phyloP scores from a whole-genome alignment of 208 protist genomes.

The Leishmania aethiopica region DNA sequence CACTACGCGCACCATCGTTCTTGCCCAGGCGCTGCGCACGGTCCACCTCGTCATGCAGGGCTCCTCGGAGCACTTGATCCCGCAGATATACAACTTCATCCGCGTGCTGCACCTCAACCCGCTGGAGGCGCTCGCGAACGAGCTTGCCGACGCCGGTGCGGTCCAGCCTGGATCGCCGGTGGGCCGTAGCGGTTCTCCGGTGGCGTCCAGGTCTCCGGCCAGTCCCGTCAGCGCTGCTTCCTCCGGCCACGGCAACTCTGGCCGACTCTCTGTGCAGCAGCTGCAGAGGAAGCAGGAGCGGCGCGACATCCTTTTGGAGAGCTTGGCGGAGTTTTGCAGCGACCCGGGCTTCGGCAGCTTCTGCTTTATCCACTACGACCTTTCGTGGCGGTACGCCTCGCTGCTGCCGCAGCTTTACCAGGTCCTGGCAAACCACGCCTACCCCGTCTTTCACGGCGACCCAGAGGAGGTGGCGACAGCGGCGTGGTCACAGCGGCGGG shows the following conservation, averaged over 20 bases:
- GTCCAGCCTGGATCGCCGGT: conserved; percentile 10
- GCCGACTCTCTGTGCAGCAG: conserved; percentile 24
- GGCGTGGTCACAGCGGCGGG: conserved; percentile 1
- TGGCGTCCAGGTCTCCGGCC: not conserved
- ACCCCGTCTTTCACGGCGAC: conserved; percentile 13
- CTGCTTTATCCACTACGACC: conserved; percentile 89
- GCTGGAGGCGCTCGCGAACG: conserved; percentile 57
- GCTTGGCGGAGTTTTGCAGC: conserved; percentile 82
- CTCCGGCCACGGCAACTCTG: conserved; percentile 5
- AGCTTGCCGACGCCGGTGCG: conserved; percentile 25
- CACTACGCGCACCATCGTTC: conserved; percentile 73
- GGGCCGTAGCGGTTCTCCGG: conserved; percentile 3
- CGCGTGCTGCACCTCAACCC: conserved; percentile 80
- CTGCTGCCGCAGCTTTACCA: conserved; percentile 72
- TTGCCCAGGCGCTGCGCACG: conserved; percentile 83
- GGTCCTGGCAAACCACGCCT: conserved; percentile 54
- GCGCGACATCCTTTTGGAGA: conserved; percentile 86
- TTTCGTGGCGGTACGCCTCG: conserved; percentile 71
- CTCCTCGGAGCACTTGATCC: conserved; percentile 56
- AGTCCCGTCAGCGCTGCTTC: conserved; percentile 17
- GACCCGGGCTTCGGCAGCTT: conserved; percentile 68
- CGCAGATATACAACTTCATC: conserved; percentile 86
- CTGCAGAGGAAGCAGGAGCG: conserved; percentile 58
- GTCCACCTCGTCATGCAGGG: conserved; percentile 69
- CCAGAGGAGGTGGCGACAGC: conserved; percentile 5